Base-by-base conservation (phyloP, 306 rosid genomes). In the Vicia villosa region DNA sequence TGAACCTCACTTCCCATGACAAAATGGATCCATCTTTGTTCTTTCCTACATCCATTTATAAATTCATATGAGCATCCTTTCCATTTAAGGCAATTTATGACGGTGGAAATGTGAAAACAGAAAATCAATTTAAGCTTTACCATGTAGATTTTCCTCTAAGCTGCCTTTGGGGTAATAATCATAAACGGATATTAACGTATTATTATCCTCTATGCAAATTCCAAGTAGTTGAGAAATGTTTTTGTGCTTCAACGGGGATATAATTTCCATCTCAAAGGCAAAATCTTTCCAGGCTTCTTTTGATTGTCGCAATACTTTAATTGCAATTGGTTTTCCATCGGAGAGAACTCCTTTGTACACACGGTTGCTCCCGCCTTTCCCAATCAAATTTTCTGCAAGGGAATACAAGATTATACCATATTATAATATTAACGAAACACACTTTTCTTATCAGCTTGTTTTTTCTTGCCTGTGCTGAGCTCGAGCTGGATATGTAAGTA, bases 321-420 rank as follows among this genome's bases (percentile, higher is more conserved):
- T 95, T 15, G 97, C 99, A 10, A 94, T 85, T 50, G 71, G 80
- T 61, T 91, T 87, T 28, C 94, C 91, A 72, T 82, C 80, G 15
- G 83, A 79, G 17, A 94, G 95, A 64, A 51, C 74, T 51, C 97
- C 97, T 72, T 83, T 83, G 78, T 78, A 91, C 36, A 91, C 99
- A n/a, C 85, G 84, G 69, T 91, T 94, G 76, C 87, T 85, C 37
- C 97, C 97, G 15, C 99, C 99, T 84, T 86, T 91, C 8, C 99
- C 97, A 58, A 91, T 87, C 84, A 94, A 40, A 64, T 89, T 94
- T 74, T 81, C 99, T 94, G 87, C 77, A 56, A 65, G 21, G 30
- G 8, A 72, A 36, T 17, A 20, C 57, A 70, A 60, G 14, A 47
- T 66, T 45, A 63, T 63, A 9, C 14, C 8, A 5, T 59, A 57